Evolutionary conservation across 352 stramenopile species (phyloP), one percentile per base, ranked within the genome.

Genomic region (Phytopythium delawarense): DNA sequence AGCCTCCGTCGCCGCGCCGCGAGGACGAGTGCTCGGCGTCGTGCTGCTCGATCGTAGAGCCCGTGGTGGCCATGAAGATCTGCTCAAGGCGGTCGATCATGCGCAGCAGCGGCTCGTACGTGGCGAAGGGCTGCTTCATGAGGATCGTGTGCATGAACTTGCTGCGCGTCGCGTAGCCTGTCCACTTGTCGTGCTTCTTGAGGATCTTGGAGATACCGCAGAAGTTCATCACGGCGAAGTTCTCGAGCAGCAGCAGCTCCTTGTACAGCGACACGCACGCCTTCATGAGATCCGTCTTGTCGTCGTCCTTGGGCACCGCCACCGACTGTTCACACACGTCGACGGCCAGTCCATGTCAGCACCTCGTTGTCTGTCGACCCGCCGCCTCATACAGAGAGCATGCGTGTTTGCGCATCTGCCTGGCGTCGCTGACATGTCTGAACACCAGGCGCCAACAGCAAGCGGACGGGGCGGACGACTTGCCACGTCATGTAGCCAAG

Each of bases 161-260:
- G 69, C 91, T 87, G 32, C 87, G 85, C 32, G 87, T 96, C n/a
- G 85, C 84, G 62, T 96, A 96, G 50, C 87, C 87, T n/a, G 87
- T 96, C 87, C 87, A 96, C 65, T 94, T 94, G 76, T 96, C 87
- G 63, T 96, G 87, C 63, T 96, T 96, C 57, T 96, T 96, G 37
- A 96, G 72, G 58, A 96, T 96, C 84, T 96, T 96, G 49, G 85
- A 94, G 72, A 94, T 92, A 59, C 84, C 87, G 46, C 84, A 96
- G 55, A 93, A 96, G 67, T 96, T 96, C 81, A 96, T 96, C 28
- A 96, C 84, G 4, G 85, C 85, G 67, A 92, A 96, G 65, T 96
- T 96, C 58, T 96, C 87, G 16, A 96, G 74, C 62, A 96, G 66
- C 60, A 96, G 60, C 37, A 96, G 63, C 61, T 96, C 84, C 71